Percentiles rank a stretch among this genome's conserved stretches.
These are phyloP conservation scores for Warburgia ugandensis DNA, from an alignment of 164 flowering plant genomes.

Conservation along the genomic window DNA sequence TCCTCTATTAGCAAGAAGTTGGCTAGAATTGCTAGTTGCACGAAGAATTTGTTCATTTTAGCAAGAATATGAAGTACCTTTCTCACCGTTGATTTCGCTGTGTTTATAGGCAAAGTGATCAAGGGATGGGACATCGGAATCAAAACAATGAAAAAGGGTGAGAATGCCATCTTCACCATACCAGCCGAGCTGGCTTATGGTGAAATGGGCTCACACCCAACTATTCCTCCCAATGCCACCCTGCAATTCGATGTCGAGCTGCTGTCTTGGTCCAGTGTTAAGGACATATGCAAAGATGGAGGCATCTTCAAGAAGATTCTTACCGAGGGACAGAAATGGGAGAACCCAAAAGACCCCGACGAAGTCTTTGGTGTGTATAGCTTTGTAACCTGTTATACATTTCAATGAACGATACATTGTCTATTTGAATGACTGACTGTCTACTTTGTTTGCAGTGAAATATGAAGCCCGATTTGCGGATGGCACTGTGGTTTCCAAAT, in stretches of 20 bases:
- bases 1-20: too few species aligned
- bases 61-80: too few species aligned
- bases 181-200: slow-evolving; percentile 95
- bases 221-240: slow-evolving; percentile 91
- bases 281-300: slow-evolving; percentile 97
- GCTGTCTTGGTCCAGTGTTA: slow-evolving; percentile 88
- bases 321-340: slow-evolving; percentile 91
- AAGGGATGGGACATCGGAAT: slow-evolving; percentile 97
- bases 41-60: too few species aligned
- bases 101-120: slow-evolving; percentile 78
- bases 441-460: slow-evolving; percentile 65
- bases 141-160: slow-evolving; percentile 97
- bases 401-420: too few species aligned
- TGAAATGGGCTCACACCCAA: slow-evolving; percentile 79
- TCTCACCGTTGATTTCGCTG: not conserved
- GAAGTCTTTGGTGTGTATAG: slow-evolving; percentile 76
- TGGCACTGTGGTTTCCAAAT: slow-evolving; percentile 63
- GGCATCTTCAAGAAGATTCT: slow-evolving; percentile 85
- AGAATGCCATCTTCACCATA: slow-evolving; percentile 85
- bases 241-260: slow-evolving; percentile 91
- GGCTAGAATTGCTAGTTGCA: too few species aligned
- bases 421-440: too few species aligned
- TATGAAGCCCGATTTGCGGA: slow-evolving; percentile 80
- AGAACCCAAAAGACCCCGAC: slow-evolving; percentile 91
- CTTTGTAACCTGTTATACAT: too few species aligned